Percentiles rank a stretch among this genome's conserved stretches.
Conservation (phyloP, 1,284 basidiomycete species). For the Lentinula novae-zelandiae region DNA sequence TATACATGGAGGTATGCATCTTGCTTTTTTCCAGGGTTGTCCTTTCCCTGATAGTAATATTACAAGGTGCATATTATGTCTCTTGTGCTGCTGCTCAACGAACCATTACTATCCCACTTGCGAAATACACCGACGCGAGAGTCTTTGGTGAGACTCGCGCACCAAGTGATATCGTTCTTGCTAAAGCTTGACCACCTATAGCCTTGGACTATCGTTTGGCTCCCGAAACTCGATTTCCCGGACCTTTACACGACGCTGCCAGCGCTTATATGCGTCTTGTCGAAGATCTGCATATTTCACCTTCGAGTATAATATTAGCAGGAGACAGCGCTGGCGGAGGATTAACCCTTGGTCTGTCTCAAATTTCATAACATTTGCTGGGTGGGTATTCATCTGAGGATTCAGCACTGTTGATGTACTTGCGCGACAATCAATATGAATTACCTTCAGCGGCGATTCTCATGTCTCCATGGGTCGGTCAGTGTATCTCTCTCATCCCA, state of each 20-base stretch:
- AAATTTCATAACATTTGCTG: not conserved
- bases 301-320: constrained; percentile 84
- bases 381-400: not conserved
- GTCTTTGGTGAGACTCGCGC: constrained; percentile 77
- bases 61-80: constrained; percentile 86
- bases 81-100: constrained; percentile 95
- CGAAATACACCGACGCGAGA: constrained; percentile 87
- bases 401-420: constrained; percentile 82
- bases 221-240: constrained; percentile 92
- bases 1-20: constrained; percentile 80
- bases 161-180: not conserved
- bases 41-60: not conserved
- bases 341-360: constrained; percentile 47
- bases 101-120: constrained; percentile 87
- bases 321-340: constrained; percentile 96
- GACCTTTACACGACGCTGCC: constrained; percentile 90
- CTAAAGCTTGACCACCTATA: constrained; percentile 25
- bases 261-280: constrained; percentile 84
- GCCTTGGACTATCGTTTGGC: constrained; percentile 97
- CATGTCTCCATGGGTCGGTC: constrained; percentile 93
- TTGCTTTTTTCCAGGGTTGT: not conserved
- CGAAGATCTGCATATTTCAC: constrained; percentile 87
- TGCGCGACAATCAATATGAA: constrained; percentile 81
- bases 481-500: constrained; percentile 28
- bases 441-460: constrained; percentile 81